Base-by-base conservation (phyloP, 148 eudicot species). In the Nepenthes mirabilis region DNA sequence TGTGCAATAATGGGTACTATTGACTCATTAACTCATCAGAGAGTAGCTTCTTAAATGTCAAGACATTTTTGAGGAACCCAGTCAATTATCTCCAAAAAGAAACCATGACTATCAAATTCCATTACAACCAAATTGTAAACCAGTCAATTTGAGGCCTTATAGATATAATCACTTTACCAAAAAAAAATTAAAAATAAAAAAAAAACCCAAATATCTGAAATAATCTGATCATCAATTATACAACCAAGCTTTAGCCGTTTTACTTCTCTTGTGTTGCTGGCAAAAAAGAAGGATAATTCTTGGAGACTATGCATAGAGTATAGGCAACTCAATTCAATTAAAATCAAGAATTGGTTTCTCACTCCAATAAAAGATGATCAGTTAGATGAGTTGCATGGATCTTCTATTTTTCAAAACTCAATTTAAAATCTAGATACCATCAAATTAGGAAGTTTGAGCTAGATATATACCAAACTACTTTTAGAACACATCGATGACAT, bases 401-500 rank as follows among this genome's bases (percentile, higher is more conserved):
- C 52, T 11, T 12, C 2, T n/a, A 11, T 49, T 49, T 49, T 49
- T 12, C 14, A 49, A 49, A 2, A 49, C n/a, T n/a, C 2, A 12
- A 49, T 12, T 9, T 49, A 9, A 49, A 12, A 12, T 11, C 52
- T 3, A 2, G 61, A 2, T 58, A 36, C n/a, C 61, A 58, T 6
- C 47, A 58, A 43, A 37, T 58, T 0, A 37, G 47, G 33, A 23
- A 36, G 7, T 6, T 5, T 7, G 9, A 3, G 1, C 2, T 3
- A 6, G 61, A 58, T 40, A 14, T 58, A 9, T 7, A 2, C 2
- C 36, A 58, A 7, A 59, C 62, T 34, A 11, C 48, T 58, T 58
- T 58, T 14, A 37, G 61, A 7, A 58, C 48, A 13, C 61, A 58
- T 40, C 9, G 37, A 4, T 23, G 61, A 1, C 61, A 58, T 37